Conservation (phyloP, 192 early-diverging fungal genomes). For the Umbelopsis sp. region DNA sequence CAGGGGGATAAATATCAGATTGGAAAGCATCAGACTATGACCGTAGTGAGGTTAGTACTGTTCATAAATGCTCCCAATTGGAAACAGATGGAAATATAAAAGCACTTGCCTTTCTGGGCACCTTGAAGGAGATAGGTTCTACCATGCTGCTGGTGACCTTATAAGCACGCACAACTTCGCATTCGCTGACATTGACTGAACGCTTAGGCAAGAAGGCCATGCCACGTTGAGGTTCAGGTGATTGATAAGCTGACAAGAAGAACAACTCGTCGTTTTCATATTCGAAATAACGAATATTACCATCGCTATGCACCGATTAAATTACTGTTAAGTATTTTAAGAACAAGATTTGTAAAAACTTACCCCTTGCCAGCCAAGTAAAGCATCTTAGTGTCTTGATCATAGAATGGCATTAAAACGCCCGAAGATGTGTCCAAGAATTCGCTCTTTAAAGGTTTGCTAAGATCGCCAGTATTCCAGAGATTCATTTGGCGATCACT, state of each 20-base stretch:
- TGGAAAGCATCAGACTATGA: constrained; percentile 93
- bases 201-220: constrained; percentile 94
- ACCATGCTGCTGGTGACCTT: constrained; percentile 89
- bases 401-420: constrained; percentile 97
- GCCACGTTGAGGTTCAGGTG: constrained; percentile 91
- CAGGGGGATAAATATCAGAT: constrained; percentile 91
- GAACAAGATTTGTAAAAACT: constrained; percentile 3
- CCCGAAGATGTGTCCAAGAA: constrained; percentile 93
- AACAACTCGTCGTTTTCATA: constrained; percentile 93
- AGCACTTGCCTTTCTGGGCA: constrained; percentile 83
- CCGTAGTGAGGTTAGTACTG: neutral
- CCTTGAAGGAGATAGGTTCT: constrained; percentile 96
- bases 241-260: constrained; percentile 87
- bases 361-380: constrained; percentile 93
- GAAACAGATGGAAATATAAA: neutral
- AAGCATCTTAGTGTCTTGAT: constrained; percentile 86
- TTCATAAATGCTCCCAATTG: neutral
- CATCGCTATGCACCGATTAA: constrained; percentile 70
- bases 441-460: constrained; percentile 71
- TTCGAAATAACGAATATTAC: constrained; percentile 99
- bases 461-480: constrained; percentile 78
- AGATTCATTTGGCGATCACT: constrained; percentile 94
- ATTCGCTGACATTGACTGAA: constrained; percentile 80
- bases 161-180: constrained; percentile 92
- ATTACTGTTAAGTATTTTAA: neutral